A percentile compares a stretch with the other conserved stretches of the same genome.
These are phyloP conservation scores for Magnusiomyces sp. DNA, from an alignment of 1,139 yeast genomes.

Conservation along the genomic window DNA sequence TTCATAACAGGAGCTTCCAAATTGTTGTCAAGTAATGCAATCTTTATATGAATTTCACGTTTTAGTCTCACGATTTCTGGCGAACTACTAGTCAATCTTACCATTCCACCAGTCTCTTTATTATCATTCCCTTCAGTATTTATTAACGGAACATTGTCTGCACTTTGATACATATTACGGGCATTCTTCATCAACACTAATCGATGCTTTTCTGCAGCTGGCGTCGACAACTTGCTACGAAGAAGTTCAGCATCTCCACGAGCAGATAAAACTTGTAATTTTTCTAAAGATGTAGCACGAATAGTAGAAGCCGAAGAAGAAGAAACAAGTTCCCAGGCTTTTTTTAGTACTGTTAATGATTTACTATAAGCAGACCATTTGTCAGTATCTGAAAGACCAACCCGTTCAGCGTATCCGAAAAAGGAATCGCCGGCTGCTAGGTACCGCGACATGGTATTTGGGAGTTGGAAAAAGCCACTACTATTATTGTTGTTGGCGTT, in stretches of 20 bases:
- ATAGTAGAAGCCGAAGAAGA: not conserved
- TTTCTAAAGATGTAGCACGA: conserved; percentile 9
- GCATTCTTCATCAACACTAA: conserved; percentile 20
- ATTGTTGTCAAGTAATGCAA: not conserved
- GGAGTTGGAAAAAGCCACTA: conserved; percentile 11
- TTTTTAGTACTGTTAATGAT: conserved; percentile 7
- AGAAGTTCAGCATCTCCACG: conserved; percentile 25
- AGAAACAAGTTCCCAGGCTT: conserved; percentile 9
- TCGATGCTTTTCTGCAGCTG: conserved; percentile 20
- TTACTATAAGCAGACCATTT: conserved; percentile 9
- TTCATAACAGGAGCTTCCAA: no score
- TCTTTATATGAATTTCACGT: not conserved
- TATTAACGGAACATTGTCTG: conserved; percentile 10
- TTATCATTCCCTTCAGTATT: not conserved
- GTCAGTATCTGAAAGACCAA: conserved; percentile 1
- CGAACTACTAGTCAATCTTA: not conserved
- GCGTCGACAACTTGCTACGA: conserved; percentile 17
- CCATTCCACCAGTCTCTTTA: not conserved
- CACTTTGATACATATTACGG: conserved; percentile 20
- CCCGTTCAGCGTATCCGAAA: conserved; percentile 19
- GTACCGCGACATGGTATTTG: conserved; percentile 17
- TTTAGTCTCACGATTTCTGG: conserved; percentile 1
- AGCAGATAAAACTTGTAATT: conserved; percentile 17
- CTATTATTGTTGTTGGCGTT: not conserved
- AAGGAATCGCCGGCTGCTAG: conserved; percentile 22